A percentile compares a stretch with the other conserved stretches of the same genome.
phyloP scores from a whole-genome alignment of 441 rosid genomes.

The Syzygium syzygioides region DNA sequence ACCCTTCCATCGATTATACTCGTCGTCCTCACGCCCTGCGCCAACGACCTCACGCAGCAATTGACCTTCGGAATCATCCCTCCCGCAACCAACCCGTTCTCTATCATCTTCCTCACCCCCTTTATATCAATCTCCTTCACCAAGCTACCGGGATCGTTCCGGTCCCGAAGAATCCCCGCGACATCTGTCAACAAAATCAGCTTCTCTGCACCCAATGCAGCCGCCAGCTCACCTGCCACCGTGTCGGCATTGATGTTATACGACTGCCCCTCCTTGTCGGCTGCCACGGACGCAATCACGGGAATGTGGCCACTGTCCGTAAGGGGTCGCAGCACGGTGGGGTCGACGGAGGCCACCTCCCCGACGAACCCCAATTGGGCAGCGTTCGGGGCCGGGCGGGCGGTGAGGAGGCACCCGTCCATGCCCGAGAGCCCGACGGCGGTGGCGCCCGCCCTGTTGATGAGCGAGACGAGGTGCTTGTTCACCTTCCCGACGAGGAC shows the following conservation, averaged over 20 bases:
- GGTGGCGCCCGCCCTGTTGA: slow-evolving; percentile 80
- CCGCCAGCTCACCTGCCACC: slow-evolving; percentile 91
- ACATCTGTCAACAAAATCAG: slow-evolving; percentile 80
- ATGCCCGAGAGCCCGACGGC: slow-evolving; percentile 85
- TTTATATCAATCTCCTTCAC: slow-evolving; percentile 82
- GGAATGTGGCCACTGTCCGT: slow-evolving; percentile 63
- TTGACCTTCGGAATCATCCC: slow-evolving; percentile 96
- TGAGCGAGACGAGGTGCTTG: slow-evolving; percentile 68
- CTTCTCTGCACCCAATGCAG: slow-evolving; percentile 91
- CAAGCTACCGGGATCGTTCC: slow-evolving; percentile 58
- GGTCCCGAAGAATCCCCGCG: slow-evolving; percentile 69
- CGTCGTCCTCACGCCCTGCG: slow-evolving; percentile 85
- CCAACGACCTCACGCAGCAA: slow-evolving; percentile 77
- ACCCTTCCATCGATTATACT: slow-evolving; percentile 88
- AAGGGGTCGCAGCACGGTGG: slow-evolving; percentile 49
- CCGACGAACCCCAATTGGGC: slow-evolving; percentile 79
- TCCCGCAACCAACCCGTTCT: slow-evolving; percentile 68
- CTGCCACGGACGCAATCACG: slow-evolving; percentile 86
- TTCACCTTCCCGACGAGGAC: slow-evolving; percentile 84
- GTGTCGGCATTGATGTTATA: slow-evolving; percentile 92
- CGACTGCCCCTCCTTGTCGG: slow-evolving; percentile 62
- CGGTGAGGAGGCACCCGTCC: slow-evolving; percentile 80
- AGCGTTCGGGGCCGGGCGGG: slow-evolving; percentile 67
- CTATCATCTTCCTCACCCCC: slow-evolving; percentile 78
- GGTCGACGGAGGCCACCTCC: slow-evolving; percentile 67